These are phyloP conservation scores for Fusarium guadeloupense DNA, from an alignment of 2,329 filamentous ascomycete genomes.

Conservation along the genomic window DNA sequence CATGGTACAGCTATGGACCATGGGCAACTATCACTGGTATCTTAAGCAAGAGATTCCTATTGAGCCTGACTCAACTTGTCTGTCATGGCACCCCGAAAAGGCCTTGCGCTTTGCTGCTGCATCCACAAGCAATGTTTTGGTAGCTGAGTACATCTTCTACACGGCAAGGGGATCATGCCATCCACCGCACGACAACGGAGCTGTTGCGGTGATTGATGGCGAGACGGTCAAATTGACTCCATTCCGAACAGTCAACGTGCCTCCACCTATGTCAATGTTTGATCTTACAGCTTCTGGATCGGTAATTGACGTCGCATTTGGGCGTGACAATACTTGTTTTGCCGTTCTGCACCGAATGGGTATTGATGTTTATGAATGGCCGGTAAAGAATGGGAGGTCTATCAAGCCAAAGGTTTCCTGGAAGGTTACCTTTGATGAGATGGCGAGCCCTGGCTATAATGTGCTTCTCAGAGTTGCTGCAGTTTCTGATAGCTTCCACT, in stretches of 20 bases:
- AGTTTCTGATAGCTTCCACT: slow-evolving; percentile 43
- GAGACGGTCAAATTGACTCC: slow-evolving; percentile 83
- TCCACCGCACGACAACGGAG: slow-evolving; percentile 79
- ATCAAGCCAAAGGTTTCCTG: slow-evolving; percentile 54
- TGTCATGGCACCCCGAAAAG: slow-evolving; percentile 89
- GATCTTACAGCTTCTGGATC: slow-evolving; percentile 72
- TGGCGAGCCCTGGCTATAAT: slow-evolving; percentile 36
- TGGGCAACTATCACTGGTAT: slow-evolving; percentile 98
- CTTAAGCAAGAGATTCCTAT: slow-evolving; percentile 85
- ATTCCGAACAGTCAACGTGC: slow-evolving; percentile 82
- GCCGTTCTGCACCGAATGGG: slow-evolving; percentile 75
- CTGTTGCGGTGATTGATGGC: slow-evolving; percentile 87
- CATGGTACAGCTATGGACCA: slow-evolving; percentile 92
- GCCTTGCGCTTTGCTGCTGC: slow-evolving; percentile 72
- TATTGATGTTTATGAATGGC: slow-evolving; percentile 76
- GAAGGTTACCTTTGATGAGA: slow-evolving; percentile 51
- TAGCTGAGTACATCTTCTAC: slow-evolving; percentile 74
- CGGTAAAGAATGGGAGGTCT: slow-evolving; percentile 65
- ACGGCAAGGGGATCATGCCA: slow-evolving; percentile 74
- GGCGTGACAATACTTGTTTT: slow-evolving; percentile 69
- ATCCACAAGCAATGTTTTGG: slow-evolving; percentile 60
- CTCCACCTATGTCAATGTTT: slow-evolving; percentile 90
- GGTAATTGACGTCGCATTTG: slow-evolving; percentile 79
- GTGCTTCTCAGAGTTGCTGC: slow-evolving; percentile 21
- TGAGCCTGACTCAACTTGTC: slow-evolving; percentile 43